Conservation (phyloP, 176 grass and related monocot species). For the Phoenix dactylifera region DNA sequence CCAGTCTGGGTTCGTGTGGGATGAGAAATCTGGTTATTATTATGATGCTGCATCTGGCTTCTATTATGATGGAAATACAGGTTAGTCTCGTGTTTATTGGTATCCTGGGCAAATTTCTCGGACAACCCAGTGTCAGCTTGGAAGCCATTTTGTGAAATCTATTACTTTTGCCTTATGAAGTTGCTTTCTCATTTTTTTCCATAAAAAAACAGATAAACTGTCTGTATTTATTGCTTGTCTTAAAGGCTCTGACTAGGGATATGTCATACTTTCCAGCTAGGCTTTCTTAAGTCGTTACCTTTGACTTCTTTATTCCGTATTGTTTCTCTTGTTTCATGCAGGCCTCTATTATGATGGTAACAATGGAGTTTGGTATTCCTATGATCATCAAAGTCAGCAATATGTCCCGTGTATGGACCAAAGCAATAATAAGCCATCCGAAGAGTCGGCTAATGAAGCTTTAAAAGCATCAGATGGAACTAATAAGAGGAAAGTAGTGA, state of each 20-base stretch:
- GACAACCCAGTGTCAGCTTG: no score
- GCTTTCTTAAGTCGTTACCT: neutral
- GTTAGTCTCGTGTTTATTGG: conserved; percentile 27
- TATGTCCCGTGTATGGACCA: conserved; percentile 70
- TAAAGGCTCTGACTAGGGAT: no score
- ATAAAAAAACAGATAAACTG: no score
- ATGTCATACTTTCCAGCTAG: neutral
- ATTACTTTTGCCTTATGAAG: no score
- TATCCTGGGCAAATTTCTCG: neutral
- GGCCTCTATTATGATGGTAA: conserved; percentile 98
- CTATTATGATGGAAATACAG: conserved; percentile 99
- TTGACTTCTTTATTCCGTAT: no score
- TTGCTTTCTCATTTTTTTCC: no score
- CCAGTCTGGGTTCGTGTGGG: conserved; percentile 94
- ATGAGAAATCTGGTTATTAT: conserved; percentile 98
- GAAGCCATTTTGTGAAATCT: no score
- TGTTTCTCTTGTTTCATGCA: conserved; percentile 22
- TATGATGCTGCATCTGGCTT: conserved; percentile 96
- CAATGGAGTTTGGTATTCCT: conserved; percentile 69
- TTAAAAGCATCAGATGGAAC: conserved; percentile 53
- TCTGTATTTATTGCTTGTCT: no score
- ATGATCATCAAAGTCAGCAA: conserved; percentile 75
- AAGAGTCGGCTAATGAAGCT: conserved; percentile 35
- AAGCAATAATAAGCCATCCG: conserved; percentile 41
- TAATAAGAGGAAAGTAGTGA: conserved; percentile 63